Base-by-base conservation (phyloP, 1,139 yeast genomes). In the Yamadazyma diospyri region DNA sequence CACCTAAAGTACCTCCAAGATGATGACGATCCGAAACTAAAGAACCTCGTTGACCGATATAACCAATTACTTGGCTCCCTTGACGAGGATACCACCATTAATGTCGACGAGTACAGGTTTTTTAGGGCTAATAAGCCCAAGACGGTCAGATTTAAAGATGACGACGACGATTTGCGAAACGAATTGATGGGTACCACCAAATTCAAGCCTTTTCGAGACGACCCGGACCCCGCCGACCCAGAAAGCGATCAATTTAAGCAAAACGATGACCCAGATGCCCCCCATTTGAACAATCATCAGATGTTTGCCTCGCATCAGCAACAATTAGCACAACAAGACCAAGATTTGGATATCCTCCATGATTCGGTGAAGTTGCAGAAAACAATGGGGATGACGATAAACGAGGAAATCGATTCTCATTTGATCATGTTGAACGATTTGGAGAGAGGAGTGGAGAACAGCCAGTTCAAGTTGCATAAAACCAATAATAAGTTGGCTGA, bases 301-400 rank as follows among this genome's bases (percentile, higher is more conserved):
- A 46, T 83, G 31, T 79, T 78, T 53, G 78, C 78, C 10, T 76
- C 71, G 43, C 89, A 86, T 49, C 85, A 83, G 46, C 87, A 80
- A 45, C 72, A 72, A 33, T 45, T 81, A 30, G 53, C 69, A 29
- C 64, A 66, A 27, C 95, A 86, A 50, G 95, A 86, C 50, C 59
- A 63, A 10, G 72, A 78, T 37, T 59, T 86, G 30, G 81, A 74
- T 33, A 43, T 58, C 2, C 62, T 86, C 16, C 78, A 86, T 27
- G 56, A 58, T 10, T 78, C 87, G 14, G 80, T 86, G 1, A 61
- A 69, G 19, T 64, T 79, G 19, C 95, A 84, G 53, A 78, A 77
- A 41, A 66, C 67, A 22, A 72, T 86, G 61, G 83, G 94, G 7
- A 48, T 71, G 11, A 69, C 67, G 29, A 84, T 86, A 19, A 76